phyloP scores from a whole-genome alignment of 208 protist genomes.

The Plasmodiophora brassicae region DNA sequence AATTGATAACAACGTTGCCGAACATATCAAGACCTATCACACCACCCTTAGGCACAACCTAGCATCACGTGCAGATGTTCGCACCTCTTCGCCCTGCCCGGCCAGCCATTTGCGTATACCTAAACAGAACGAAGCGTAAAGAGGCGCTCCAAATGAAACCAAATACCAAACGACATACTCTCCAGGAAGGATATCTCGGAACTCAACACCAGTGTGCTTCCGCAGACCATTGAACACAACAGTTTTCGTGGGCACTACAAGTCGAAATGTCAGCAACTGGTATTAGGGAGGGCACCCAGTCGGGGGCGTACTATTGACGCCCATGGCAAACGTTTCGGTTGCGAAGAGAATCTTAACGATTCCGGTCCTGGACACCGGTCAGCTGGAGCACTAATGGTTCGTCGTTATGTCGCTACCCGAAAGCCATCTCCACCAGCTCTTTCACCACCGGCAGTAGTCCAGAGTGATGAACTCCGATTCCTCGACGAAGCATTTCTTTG shows the following conservation, averaged over 20 bases:
- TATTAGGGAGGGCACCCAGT: background rate
- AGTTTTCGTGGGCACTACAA: constrained; percentile 60
- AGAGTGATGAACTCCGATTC: constrained; percentile 99
- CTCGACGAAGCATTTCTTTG: constrained; percentile 72
- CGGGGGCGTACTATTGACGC: constrained; percentile 97
- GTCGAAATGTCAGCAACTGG: background rate
- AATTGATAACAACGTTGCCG: constrained; percentile 74
- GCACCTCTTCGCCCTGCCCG: constrained; percentile 68
- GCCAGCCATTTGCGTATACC: constrained; percentile 82
- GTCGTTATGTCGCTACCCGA: constrained; percentile 54
- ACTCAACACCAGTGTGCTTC: constrained; percentile 96
- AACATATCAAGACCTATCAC: constrained; percentile 62
- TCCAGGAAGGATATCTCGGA: constrained; percentile 59
- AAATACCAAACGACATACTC: too few species aligned
- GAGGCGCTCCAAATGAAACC: too few species aligned
- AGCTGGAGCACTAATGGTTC: too few species aligned
- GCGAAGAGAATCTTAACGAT: constrained; percentile 87
- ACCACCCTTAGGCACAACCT: too few species aligned
- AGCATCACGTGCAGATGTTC: too few species aligned
- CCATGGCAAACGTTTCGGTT: constrained; percentile 99
- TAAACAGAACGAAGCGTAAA: too few species aligned
- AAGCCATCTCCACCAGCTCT: constrained; percentile 99
- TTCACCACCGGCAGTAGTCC: constrained; percentile 98
- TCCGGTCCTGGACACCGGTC: too few species aligned
- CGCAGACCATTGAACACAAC: constrained; percentile 95